Evolutionary conservation across 179 eudicot species (phyloP), one percentile per base, ranked within the genome.

Genomic region (Beta macrorhiza): DNA sequence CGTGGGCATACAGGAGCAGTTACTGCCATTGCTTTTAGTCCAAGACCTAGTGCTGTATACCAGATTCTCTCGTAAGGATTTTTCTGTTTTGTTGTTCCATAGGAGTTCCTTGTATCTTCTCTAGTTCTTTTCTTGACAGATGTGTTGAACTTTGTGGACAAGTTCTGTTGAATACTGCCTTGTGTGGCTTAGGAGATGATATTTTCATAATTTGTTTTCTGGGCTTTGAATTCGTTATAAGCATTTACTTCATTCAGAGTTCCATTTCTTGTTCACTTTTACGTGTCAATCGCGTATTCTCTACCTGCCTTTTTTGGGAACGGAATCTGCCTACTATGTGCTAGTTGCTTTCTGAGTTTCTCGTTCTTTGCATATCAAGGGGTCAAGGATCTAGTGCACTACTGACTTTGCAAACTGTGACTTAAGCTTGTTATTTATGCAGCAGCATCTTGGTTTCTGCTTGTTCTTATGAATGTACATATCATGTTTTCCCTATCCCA

Each of bases 1-100:
- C 92, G 92, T 70, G 98, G 97, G 76, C 98, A 95, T 91, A 95
- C 91, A 19, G 95, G 91, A 82, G 91, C 89, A 84, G 98, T 93
- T 83, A 92, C 93, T 82, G 92, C 99, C 45, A 93, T 93, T 85
- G 91, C 92, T 37, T 92, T 95, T 82, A 91, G 98, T 87, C 98
- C 98, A 64, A 90, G 97, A 85, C 88, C 90, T 76, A 82, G 87
- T 82, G 83, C 93, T 78, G 80, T 75, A 13, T 93, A 90, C 85
- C 98, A 93, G 89, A 97, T 93, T 83, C 85, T 93, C 55, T 91
- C 97, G 98, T 93, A 87, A 89, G 98, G 29, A 71, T 75, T 73
- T 16, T 84, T 55, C 22, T 61, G 53, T 75, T 73, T 52, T 53
- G 13, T 74, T 75, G 16, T 55, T 75, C 44, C 44, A 15, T 25